Percentiles rank a stretch among this genome's conserved stretches.
These are phyloP conservation scores for Cladosporium sp. DNA, from an alignment of 2,329 filamentous ascomycete genomes.

Conservation along the genomic window DNA sequence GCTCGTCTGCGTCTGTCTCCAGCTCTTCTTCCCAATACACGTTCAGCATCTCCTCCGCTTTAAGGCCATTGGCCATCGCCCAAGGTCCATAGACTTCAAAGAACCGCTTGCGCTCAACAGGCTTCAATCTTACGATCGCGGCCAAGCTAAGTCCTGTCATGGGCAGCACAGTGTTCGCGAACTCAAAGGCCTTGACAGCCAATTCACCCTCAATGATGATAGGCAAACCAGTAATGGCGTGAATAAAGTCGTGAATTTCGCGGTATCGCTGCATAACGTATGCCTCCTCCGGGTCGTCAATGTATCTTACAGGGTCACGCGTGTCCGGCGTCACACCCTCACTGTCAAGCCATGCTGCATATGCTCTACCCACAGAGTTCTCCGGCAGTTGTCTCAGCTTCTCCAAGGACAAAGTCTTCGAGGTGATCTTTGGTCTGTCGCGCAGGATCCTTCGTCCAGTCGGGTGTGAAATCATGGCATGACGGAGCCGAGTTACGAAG, in stretches of 20 bases:
- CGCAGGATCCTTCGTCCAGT: slow-evolving; percentile 89
- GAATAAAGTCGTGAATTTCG: slow-evolving; percentile 97
- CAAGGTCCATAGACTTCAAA: slow-evolving; percentile 77
- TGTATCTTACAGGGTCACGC: slow-evolving; percentile 74
- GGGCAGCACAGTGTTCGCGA: slow-evolving; percentile 86
- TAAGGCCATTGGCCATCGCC: slow-evolving; percentile 79
- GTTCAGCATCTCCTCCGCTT: slow-evolving; percentile 79
- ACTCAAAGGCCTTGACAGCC: slow-evolving; percentile 97
- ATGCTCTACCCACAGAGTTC: slow-evolving; percentile 74
- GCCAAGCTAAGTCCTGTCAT: slow-evolving; percentile 90
- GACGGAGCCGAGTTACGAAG: slow-evolving; percentile 87
- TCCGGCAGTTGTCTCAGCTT: slow-evolving; percentile 67
- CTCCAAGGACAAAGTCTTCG: slow-evolving; percentile 61
- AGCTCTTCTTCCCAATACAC: slow-evolving; percentile 97
- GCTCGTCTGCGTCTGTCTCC: slow-evolving; percentile 72
- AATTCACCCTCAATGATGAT: slow-evolving; percentile 94
- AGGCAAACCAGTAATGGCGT: slow-evolving; percentile 86
- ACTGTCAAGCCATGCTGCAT: slow-evolving; percentile 86
- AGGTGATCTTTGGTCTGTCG: slow-evolving; percentile 83
- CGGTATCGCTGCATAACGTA: slow-evolving; percentile 99
- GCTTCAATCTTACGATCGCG: slow-evolving; percentile 62
- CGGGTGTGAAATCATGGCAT: slow-evolving; percentile 80
- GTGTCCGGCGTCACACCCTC: slow-evolving; percentile 94
- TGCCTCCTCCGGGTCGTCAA: slow-evolving; percentile 91
- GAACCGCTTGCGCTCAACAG: slow-evolving; percentile 62